A percentile compares a stretch with the other conserved stretches of the same genome.
These are phyloP conservation scores for Usnea hakonensis DNA, from an alignment of 495 filamentous ascomycete species.

Conservation along the genomic window DNA sequence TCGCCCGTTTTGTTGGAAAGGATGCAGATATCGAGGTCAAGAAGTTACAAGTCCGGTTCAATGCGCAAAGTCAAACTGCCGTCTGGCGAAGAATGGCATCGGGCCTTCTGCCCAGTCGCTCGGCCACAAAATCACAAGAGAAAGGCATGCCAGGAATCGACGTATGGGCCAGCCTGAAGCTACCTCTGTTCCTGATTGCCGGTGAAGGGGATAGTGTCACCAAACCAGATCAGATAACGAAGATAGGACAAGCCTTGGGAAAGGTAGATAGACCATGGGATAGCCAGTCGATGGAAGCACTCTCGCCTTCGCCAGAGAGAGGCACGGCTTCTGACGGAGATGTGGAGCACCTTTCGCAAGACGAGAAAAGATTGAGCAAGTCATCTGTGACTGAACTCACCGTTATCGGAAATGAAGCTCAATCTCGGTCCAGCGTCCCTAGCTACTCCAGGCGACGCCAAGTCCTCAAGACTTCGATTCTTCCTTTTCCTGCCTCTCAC, in stretches of 20 bases:
- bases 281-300: neutral
- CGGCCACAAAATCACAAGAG: slow-evolving; percentile 36
- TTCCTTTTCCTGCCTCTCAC: slow-evolving; percentile 75
- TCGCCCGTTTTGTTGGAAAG: slow-evolving; percentile 68
- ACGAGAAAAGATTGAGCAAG: slow-evolving; percentile 9
- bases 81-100: slow-evolving; percentile 81
- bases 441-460: slow-evolving; percentile 29
- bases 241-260: slow-evolving; percentile 56
- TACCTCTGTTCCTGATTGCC: slow-evolving; percentile 70
- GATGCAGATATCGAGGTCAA: slow-evolving; percentile 67
- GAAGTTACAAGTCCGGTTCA: slow-evolving; percentile 73
- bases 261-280: slow-evolving; percentile 4
- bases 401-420: slow-evolving; percentile 5
- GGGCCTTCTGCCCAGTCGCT: slow-evolving; percentile 52
- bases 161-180: slow-evolving; percentile 62
- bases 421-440: neutral
- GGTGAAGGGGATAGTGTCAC: slow-evolving; percentile 72
- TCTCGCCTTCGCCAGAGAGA: neutral
- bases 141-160: slow-evolving; percentile 62
- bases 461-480: slow-evolving; percentile 59
- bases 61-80: slow-evolving; percentile 68
- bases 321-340: neutral
- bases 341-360: neutral
- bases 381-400: slow-evolving; percentile 13
- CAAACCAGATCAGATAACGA: slow-evolving; percentile 58